These are phyloP conservation scores for Amphibolis antarctica DNA, from an alignment of 106 monocot genomes.

Conservation along the genomic window DNA sequence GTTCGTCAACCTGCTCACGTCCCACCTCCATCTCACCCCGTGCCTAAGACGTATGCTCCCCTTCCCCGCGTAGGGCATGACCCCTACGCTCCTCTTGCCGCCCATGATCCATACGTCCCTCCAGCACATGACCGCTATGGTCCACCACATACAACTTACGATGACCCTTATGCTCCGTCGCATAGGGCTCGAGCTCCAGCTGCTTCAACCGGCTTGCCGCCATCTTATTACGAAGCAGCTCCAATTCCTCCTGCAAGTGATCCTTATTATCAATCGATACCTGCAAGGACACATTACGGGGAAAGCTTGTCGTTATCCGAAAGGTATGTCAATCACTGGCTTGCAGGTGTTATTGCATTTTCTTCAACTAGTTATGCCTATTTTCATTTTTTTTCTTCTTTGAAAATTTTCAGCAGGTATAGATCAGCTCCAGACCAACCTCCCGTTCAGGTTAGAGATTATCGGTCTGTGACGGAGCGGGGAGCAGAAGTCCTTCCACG, in stretches of 20 bases:
- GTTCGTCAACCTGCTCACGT: neutral
- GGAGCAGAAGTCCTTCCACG: constrained; percentile 2
- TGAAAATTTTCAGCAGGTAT: constrained; percentile 1
- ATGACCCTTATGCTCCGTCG: constrained; percentile 8
- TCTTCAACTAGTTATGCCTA: neutral
- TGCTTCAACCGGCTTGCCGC: neutral
- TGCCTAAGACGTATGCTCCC: neutral
- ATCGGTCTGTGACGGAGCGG: neutral
- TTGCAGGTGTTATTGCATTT: neutral
- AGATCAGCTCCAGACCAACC: constrained; percentile 9
- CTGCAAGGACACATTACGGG: constrained; percentile 2
- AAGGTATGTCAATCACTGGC: constrained; percentile 1
- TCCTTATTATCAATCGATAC: constrained; percentile 11
- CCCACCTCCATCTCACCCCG: neutral
- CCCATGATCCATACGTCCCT: neutral
- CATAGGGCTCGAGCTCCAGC: neutral
- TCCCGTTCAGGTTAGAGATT: constrained; percentile 1
- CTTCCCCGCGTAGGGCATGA: constrained; percentile 2
- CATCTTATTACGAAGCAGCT: neutral
- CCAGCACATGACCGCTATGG: constrained; percentile 4
- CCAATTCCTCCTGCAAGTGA: neutral
- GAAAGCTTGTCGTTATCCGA: constrained; percentile 8
- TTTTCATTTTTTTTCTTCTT: too few species aligned
- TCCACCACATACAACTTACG: neutral
- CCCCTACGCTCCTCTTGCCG: constrained; percentile 1